Evolutionary conservation across 2,329 filamentous ascomycete genomes (phyloP).

Genomic region (Aspergillus costaricaensis): DNA sequence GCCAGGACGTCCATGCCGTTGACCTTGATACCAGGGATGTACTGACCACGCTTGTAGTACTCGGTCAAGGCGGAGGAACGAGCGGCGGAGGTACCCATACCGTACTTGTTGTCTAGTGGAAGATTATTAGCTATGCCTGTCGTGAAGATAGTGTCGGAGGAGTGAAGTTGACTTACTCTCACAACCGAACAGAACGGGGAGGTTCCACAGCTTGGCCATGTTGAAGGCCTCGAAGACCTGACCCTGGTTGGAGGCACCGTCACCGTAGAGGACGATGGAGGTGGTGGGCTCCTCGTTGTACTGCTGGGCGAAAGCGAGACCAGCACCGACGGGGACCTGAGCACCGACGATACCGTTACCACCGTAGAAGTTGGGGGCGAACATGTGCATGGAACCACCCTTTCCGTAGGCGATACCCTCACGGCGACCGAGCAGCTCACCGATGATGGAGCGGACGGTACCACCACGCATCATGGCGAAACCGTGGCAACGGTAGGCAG

Average conservation of each 20-base stretch:
- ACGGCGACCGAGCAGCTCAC: conserved; percentile 89
- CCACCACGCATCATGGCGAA: conserved; percentile 96
- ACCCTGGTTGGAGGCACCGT: conserved; percentile 97
- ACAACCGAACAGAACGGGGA: conserved; percentile 93
- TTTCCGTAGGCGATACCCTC: conserved; percentile 98
- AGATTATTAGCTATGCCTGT: not conserved
- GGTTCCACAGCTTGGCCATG: conserved; percentile 99
- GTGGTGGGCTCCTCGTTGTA: conserved; percentile 86
- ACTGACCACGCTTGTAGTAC: conserved; percentile 99
- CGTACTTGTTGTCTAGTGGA: conserved; percentile 93
- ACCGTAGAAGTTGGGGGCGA: conserved; percentile 94
- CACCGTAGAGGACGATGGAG: conserved; percentile 89
- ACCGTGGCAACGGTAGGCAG: conserved; percentile 98
- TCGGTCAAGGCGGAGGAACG: conserved; percentile 95
- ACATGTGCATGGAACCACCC: conserved; percentile 99
- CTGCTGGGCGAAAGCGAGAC: conserved; percentile 94
- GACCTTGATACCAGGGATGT: conserved; percentile 98
- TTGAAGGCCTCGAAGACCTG: conserved; percentile 99
- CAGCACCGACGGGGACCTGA: conserved; percentile 95
- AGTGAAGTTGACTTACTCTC: conserved; percentile 71
- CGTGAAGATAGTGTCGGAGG: not conserved
- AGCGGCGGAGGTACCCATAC: conserved; percentile 96
- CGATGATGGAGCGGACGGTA: conserved; percentile 87
- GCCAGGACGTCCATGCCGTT: conserved; percentile 99
- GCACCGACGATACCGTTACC: conserved; percentile 99